Conservation (phyloP, 1,284 basidiomycete species). For the Farysia itapuensis region DNA sequence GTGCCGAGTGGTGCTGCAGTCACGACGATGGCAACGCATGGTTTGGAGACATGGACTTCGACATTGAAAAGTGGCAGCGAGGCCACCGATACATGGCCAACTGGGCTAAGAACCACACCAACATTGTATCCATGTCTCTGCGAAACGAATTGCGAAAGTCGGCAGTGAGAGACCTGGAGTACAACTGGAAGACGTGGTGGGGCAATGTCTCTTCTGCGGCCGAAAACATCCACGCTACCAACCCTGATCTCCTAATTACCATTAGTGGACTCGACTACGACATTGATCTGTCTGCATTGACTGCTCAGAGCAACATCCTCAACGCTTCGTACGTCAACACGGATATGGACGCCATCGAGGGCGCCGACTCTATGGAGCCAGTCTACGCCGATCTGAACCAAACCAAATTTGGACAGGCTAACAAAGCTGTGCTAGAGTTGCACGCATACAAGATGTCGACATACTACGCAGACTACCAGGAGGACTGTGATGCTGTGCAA, state of each 20-base stretch:
- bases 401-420: slow-evolving; percentile 21
- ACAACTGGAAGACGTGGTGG: slow-evolving; percentile 35
- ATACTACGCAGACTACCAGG: slow-evolving; percentile 18
- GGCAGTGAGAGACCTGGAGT: slow-evolving; percentile 8
- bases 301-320: slow-evolving; percentile 12
- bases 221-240: slow-evolving; percentile 28
- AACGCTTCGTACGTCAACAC: slow-evolving; percentile 14
- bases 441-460: slow-evolving; percentile 26
- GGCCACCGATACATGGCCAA: slow-evolving; percentile 35
- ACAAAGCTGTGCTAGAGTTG: slow-evolving; percentile 33
- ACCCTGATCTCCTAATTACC: slow-evolving; percentile 34
- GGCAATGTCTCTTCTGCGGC: slow-evolving; percentile 25
- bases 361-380: slow-evolving; percentile 7
- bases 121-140: slow-evolving; percentile 32
- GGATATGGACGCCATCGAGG: slow-evolving; percentile 13
- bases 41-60: slow-evolving; percentile 24
- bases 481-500: slow-evolving; percentile 18
- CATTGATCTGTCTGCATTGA: slow-evolving; percentile 26
- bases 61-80: slow-evolving; percentile 21
- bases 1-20: slow-evolving; percentile 32
- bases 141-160: slow-evolving; percentile 33
- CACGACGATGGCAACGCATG: slow-evolving; percentile 34
- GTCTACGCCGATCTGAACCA: slow-evolving; percentile 13
- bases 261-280: slow-evolving; percentile 33
- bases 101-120: slow-evolving; percentile 30